A percentile compares a stretch with the other conserved stretches of the same genome.
These are phyloP conservation scores for Dunaliella sp. DNA, from an alignment of 139 green algal species.

Conservation along the genomic window DNA sequence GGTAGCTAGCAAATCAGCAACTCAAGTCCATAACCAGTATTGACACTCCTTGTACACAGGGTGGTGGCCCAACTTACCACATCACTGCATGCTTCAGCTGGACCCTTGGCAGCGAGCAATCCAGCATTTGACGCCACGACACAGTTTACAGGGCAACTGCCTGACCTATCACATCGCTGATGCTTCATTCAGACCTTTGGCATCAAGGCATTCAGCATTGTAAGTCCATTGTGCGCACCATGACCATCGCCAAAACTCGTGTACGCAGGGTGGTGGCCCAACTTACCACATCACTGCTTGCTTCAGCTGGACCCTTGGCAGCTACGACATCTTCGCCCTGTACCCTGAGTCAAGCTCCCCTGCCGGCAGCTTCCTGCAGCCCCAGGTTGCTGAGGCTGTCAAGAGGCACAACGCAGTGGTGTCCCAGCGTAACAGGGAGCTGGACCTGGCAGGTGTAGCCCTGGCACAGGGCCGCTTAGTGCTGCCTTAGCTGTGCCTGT, in stretches of 20 bases:
- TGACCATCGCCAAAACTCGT: too few species aligned
- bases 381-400: background rate
- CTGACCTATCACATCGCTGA: too few species aligned
- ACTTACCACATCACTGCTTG: slow-evolving; percentile 22
- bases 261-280: slow-evolving; percentile 20
- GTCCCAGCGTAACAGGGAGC: background rate
- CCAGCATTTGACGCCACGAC: background rate
- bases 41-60: too few species aligned
- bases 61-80: too few species aligned
- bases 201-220: background rate
- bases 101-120: background rate
- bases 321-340: slow-evolving; percentile 31
- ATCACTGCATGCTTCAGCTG: background rate
- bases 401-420: background rate
- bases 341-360: slow-evolving; percentile 22
- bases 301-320: slow-evolving; percentile 31
- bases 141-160: too few species aligned
- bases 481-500: too few species aligned
- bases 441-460: background rate
- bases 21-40: too few species aligned
- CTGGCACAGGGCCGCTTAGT: too few species aligned
- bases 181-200: background rate
- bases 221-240: background rate
- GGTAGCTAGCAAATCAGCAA: too few species aligned
- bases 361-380: background rate